Conservation (phyloP, 257 asterid species). For the Ilex aquifolium region DNA sequence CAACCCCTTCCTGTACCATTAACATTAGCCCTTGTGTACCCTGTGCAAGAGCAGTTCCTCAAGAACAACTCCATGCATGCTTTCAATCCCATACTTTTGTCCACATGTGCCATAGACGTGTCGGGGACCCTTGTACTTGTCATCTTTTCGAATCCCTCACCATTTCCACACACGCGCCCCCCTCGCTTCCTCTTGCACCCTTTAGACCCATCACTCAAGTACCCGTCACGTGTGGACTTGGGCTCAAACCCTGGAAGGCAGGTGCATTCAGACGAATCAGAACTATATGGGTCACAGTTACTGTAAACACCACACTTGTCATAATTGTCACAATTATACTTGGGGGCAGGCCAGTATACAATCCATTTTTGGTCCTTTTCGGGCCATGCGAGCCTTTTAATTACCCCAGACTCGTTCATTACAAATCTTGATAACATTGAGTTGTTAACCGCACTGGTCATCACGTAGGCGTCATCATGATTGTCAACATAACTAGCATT, state of each 20-base stretch:
- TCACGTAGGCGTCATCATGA: slow-evolving; percentile 20
- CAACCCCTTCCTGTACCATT: slow-evolving; percentile 32
- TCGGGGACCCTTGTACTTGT: slow-evolving; percentile 23
- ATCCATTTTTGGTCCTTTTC: slow-evolving; percentile 20
- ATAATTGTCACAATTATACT: slow-evolving; percentile 26
- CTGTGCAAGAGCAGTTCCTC: no score
- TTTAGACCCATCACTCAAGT: no score
- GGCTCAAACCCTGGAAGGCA: slow-evolving; percentile 40
- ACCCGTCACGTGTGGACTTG: slow-evolving; percentile 23
- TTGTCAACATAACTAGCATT: slow-evolving; percentile 20
- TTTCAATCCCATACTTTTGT: no score
- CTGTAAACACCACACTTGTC: slow-evolving; percentile 21
- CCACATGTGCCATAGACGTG: slow-evolving; percentile 5
- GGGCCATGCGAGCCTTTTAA: slow-evolving; percentile 23
- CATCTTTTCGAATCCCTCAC: slow-evolving; percentile 20
- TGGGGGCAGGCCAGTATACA: slow-evolving; percentile 19
- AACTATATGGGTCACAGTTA: slow-evolving; percentile 15
- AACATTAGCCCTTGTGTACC: slow-evolving; percentile 11
- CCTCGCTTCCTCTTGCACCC: background rate
- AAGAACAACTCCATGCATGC: no score
- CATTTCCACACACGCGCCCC: slow-evolving; percentile 10
- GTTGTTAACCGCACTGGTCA: slow-evolving; percentile 10
- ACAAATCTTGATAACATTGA: slow-evolving; percentile 22
- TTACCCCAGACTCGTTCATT: slow-evolving; percentile 25
- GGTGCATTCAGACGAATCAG: slow-evolving; percentile 19